phyloP scores from a whole-genome alignment of 106 monocot species.

The Ottelia alismoides region DNA sequence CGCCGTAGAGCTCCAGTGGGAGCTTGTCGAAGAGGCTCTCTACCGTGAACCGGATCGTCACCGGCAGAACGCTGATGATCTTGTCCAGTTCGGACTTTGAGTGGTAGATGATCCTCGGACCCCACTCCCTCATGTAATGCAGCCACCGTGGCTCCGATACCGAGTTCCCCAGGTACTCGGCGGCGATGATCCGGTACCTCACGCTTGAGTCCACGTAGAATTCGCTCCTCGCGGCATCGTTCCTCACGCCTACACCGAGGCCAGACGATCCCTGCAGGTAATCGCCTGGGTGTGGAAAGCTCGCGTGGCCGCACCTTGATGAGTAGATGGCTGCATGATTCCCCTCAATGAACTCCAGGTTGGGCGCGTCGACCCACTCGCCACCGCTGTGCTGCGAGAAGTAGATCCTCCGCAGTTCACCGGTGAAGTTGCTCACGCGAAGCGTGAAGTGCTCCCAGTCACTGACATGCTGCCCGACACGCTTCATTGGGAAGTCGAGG shows the following conservation, averaged over 20 bases:
- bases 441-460: constrained; percentile 99
- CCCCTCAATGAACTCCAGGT: constrained; percentile 65
- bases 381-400: constrained; percentile 98
- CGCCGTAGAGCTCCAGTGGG: constrained; percentile 73
- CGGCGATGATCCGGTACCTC: constrained; percentile 62
- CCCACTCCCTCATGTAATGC: constrained; percentile 99
- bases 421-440: constrained; percentile 72
- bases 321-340: constrained; percentile 77
- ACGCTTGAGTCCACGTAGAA: constrained; percentile 63
- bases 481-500: constrained; percentile 37
- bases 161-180: constrained; percentile 66
- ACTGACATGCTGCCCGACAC: constrained; percentile 67
- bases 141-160: constrained; percentile 79
- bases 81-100: constrained; percentile 77
- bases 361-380: constrained; percentile 60
- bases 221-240: constrained; percentile 62
- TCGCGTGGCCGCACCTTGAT: constrained; percentile 84
- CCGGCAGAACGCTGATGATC: constrained; percentile 59
- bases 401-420: constrained; percentile 73
- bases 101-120: constrained; percentile 58
- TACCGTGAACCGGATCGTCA: constrained; percentile 48
- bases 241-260: constrained; percentile 83
- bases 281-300: constrained; percentile 58
- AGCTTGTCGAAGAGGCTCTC: constrained; percentile 70
- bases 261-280: constrained; percentile 74